Percentiles rank a stretch among this genome's conserved stretches.
Evolutionary conservation across 2,329 filamentous ascomycete genomes (phyloP).

Genomic region (Aspergillus bombycis): DNA sequence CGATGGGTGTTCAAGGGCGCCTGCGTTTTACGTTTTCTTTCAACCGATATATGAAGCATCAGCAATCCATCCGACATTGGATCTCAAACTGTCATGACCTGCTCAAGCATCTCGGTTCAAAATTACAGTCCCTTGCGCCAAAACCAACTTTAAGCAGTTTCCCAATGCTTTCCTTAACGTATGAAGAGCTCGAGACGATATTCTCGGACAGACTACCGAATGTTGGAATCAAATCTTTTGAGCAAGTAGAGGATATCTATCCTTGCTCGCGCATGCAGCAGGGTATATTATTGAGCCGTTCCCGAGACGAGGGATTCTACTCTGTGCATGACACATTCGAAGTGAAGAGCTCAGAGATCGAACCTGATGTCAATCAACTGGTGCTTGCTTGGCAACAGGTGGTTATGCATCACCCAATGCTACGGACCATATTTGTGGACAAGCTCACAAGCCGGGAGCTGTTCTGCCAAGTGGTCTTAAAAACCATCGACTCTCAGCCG

Average conservation of each 20-base stretch:
- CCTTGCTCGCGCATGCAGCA: slow-evolving; percentile 45
- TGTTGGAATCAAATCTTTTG: slow-evolving; percentile 36
- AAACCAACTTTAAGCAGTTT: slow-evolving; percentile 48
- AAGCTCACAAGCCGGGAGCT: slow-evolving; percentile 34
- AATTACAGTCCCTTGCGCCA: slow-evolving; percentile 28
- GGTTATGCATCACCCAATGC: slow-evolving; percentile 36
- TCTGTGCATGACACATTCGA: slow-evolving; percentile 44
- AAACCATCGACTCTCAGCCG: slow-evolving; percentile 30
- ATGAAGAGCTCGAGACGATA: slow-evolving; percentile 45
- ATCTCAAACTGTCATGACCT: slow-evolving; percentile 41
- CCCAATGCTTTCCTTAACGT: slow-evolving; percentile 49
- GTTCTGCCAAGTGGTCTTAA: slow-evolving; percentile 42
- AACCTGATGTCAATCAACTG: slow-evolving; percentile 32
- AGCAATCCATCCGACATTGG: slow-evolving; percentile 49
- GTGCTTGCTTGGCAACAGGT: slow-evolving; percentile 36
- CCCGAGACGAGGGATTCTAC: slow-evolving; percentile 39
- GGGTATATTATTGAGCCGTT: slow-evolving; percentile 39
- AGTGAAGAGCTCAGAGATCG: slow-evolving; percentile 23
- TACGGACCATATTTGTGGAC: slow-evolving; percentile 43
- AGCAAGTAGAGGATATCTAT: slow-evolving; percentile 48
- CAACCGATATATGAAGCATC: slow-evolving; percentile 53
- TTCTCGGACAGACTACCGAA: slow-evolving; percentile 39
- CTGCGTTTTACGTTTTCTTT: slow-evolving; percentile 56
- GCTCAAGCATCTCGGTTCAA: slow-evolving; percentile 33
- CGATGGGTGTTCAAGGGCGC: slow-evolving; percentile 50